Percentiles rank a stretch among this genome's conserved stretches.
Evolutionary conservation across 805 yeast genomes (phyloP).

Genomic region (Debaryomyces castellii): DNA sequence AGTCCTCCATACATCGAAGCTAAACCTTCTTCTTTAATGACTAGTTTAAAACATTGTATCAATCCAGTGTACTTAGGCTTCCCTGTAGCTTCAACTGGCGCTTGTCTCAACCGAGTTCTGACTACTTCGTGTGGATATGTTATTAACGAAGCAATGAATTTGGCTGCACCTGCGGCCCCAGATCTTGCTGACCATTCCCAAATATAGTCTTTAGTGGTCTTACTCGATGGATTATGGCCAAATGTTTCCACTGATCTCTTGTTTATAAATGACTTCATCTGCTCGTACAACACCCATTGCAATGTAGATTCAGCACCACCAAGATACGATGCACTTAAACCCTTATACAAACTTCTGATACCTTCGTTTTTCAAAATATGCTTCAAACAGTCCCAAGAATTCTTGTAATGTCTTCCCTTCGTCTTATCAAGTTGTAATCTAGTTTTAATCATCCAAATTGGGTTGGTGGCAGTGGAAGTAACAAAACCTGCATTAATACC

Average conservation of each 20-base stretch:
- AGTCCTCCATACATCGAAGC: conserved; percentile 95
- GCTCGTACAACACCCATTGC: conserved; percentile 97
- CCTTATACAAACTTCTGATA: conserved; percentile 74
- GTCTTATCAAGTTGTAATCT: conserved; percentile 88
- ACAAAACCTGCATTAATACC: conserved; percentile 92
- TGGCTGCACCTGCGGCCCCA: conserved; percentile 97
- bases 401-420: conserved; percentile 63
- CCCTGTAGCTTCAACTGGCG: conserved; percentile 74
- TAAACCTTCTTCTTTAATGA: conserved; percentile 91
- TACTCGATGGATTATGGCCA: conserved; percentile 26
- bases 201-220: conserved; percentile 58
- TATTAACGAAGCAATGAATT: conserved; percentile 84
- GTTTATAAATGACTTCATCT: conserved; percentile 73
- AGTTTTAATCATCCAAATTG: conserved; percentile 96
- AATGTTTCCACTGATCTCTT: conserved; percentile 44
- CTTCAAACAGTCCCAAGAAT: conserved; percentile 79
- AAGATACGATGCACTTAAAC: conserved; percentile 90
- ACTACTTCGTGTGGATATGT: conserved; percentile 98
- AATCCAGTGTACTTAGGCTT: conserved; percentile 86
- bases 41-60: conserved; percentile 78
- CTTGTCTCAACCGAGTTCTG: conserved; percentile 92
- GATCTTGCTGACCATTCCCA: conserved; percentile 94
- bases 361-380: conserved; percentile 79
- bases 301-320: conserved; percentile 91
- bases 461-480: conserved; percentile 95